phyloP scores from a whole-genome alignment of 352 stramenopile genomes.

The Aphanomyces euteiches region DNA sequence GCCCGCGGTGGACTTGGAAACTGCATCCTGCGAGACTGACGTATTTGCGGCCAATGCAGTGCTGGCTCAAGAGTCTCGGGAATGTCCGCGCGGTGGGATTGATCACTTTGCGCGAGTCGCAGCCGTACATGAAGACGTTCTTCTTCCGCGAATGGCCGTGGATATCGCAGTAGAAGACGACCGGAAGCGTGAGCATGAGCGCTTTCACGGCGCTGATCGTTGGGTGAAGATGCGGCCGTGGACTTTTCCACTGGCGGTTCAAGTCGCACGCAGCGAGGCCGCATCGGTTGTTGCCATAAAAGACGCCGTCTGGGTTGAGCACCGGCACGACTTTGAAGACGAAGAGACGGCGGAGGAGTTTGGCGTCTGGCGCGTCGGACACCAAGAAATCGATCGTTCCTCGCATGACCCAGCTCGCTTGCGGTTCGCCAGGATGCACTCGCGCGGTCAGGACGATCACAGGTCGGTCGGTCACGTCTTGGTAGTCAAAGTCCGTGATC shows the following conservation, averaged over 20 bases:
- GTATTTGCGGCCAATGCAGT: slow-evolving; percentile 63
- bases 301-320: slow-evolving; percentile 92
- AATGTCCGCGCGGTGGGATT: slow-evolving; percentile 72
- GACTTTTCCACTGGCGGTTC: slow-evolving; percentile 86
- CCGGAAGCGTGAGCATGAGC: slow-evolving; percentile 59
- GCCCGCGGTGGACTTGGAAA: slow-evolving; percentile 78
- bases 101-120: slow-evolving; percentile 84
- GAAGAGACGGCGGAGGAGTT: slow-evolving; percentile 78
- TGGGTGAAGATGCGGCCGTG: slow-evolving; percentile 64
- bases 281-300: slow-evolving; percentile 90
- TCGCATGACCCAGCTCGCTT: slow-evolving; percentile 93
- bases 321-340: slow-evolving; percentile 92
- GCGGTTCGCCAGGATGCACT: slow-evolving; percentile 88
- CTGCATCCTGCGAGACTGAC: slow-evolving; percentile 67
- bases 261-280: slow-evolving; percentile 77
- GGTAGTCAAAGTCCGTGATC: slow-evolving; percentile 43
- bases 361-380: slow-evolving; percentile 50
- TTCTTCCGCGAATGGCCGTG: slow-evolving; percentile 91
- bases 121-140: slow-evolving; percentile 95
- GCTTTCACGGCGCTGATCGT: slow-evolving; percentile 87
- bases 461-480: neutral
- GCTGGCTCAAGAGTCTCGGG: slow-evolving; percentile 58
- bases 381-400: slow-evolving; percentile 89
- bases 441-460: slow-evolving; percentile 78
- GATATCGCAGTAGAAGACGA: slow-evolving; percentile 87